These are phyloP conservation scores for Leucocoprinus birnbaumii DNA, from an alignment of 768 basidiomycete species.

Conservation along the genomic window DNA sequence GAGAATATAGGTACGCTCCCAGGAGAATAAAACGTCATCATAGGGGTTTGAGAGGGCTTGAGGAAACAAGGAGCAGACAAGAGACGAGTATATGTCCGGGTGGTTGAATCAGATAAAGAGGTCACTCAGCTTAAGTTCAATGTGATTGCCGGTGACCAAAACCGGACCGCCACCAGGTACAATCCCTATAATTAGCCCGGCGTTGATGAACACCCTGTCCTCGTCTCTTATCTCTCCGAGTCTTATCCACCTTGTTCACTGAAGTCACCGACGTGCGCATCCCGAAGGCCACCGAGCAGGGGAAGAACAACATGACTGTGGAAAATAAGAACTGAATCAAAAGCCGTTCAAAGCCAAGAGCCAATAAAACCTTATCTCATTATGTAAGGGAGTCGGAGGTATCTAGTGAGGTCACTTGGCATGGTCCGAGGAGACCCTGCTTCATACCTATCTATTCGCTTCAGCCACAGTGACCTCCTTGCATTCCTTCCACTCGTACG, in stretches of 20 bases:
- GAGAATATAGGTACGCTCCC: too few species aligned
- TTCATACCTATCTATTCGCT: not conserved
- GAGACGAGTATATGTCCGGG: not conserved
- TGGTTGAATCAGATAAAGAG: not conserved
- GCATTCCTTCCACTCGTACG: not conserved
- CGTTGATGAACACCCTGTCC: too few species aligned
- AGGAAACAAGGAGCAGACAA: too few species aligned
- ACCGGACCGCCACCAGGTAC: not conserved
- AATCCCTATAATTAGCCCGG: too few species aligned
- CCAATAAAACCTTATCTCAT: not conserved
- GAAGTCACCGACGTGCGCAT: too few species aligned
- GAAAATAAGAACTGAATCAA: too few species aligned
- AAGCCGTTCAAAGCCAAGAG: not conserved
- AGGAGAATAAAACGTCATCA: too few species aligned
- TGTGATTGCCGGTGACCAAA: not conserved
- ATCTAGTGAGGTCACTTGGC: not conserved
- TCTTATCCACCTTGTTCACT: too few species aligned
- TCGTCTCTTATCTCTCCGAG: too few species aligned
- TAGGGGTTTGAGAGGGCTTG: too few species aligned
- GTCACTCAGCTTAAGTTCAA: not conserved
- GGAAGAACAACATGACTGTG: not conserved
- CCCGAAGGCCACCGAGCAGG: too few species aligned
- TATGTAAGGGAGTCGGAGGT: conserved; percentile 5
- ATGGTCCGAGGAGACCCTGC: too few species aligned
- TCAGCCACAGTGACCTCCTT: not conserved